These are phyloP conservation scores for Halophytophthora batemanensis DNA, from an alignment of 352 stramenopile genomes.

Conservation along the genomic window DNA sequence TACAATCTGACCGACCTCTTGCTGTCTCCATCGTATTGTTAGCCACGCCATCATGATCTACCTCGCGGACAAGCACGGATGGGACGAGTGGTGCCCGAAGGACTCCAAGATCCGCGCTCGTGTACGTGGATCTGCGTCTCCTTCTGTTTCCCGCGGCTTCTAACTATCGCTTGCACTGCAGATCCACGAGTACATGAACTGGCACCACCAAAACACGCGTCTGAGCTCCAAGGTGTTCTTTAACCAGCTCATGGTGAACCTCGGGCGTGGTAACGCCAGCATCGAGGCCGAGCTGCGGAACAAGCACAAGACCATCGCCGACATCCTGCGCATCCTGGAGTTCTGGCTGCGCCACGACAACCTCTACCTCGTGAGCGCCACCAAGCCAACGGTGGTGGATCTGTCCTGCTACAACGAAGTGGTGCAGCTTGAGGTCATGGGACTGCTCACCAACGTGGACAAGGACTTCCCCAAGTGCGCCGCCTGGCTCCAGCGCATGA, in stretches of 20 bases:
- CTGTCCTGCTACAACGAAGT: slow-evolving; percentile 82
- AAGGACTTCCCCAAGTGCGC: slow-evolving; percentile 48
- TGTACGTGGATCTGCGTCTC: slow-evolving; percentile 22
- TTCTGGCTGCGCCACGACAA: slow-evolving; percentile 66
- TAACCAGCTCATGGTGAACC: slow-evolving; percentile 56
- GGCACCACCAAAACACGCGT: slow-evolving; percentile 73
- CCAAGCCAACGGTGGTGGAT: slow-evolving; percentile 56
- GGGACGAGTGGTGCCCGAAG: slow-evolving; percentile 55
- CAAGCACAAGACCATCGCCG: slow-evolving; percentile 51
- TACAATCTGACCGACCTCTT: not conserved
- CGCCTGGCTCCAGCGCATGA: slow-evolving; percentile 73
- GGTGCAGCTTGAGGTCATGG: slow-evolving; percentile 71
- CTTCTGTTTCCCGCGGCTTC: not conserved
- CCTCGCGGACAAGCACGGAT: slow-evolving; percentile 64
- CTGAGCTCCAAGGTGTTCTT: slow-evolving; percentile 62
- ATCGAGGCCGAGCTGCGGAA: slow-evolving; percentile 47
- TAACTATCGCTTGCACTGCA: slow-evolving; percentile 8
- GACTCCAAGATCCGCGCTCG: slow-evolving; percentile 61
- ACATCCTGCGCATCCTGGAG: slow-evolving; percentile 64
- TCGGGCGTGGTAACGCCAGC: slow-evolving; percentile 38
- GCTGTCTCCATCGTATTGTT: not conserved
- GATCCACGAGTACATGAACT: slow-evolving; percentile 82
- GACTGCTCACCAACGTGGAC: slow-evolving; percentile 38
- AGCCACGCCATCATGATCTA: slow-evolving; percentile 80
- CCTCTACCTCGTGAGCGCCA: slow-evolving; percentile 53